Conservation (phyloP, 306 rosid species). For the Morella rubra region DNA sequence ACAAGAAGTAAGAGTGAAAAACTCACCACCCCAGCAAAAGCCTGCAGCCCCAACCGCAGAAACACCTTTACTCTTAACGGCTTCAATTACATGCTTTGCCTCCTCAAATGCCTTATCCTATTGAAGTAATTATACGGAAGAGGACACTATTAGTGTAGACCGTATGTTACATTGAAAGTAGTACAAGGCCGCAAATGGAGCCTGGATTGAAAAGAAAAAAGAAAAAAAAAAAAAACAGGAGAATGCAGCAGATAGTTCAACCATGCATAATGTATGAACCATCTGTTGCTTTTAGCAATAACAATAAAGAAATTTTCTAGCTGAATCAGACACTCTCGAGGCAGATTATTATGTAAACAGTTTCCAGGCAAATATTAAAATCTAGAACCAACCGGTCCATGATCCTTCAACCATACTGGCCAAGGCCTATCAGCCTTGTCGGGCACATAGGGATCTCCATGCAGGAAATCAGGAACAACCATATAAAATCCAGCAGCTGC, state of each 20-base stretch:
- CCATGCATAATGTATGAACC: background rate
- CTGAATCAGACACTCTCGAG: background rate
- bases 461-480: constrained; percentile 64
- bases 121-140: constrained; percentile 12
- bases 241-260: background rate
- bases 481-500: constrained; percentile 76
- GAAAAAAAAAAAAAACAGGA: too few species aligned
- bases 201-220: background rate
- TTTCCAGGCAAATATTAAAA: background rate
- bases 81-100: constrained; percentile 51
- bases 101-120: constrained; percentile 62
- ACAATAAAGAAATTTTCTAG: background rate
- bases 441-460: constrained; percentile 58
- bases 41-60: constrained; percentile 67
- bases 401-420: constrained; percentile 54
- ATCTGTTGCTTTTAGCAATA: background rate
- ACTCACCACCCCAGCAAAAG: constrained; percentile 80
- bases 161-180: background rate
- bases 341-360: background rate
- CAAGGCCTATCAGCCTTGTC: constrained; percentile 35
- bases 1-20: background rate
- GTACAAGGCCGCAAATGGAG: background rate
- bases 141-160: background rate
- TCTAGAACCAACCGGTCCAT: constrained; percentile 51
- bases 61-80: constrained; percentile 56